Evolutionary conservation across 2,329 filamentous ascomycete genomes (phyloP), one percentile per base, ranked within the genome.

Genomic region (Neoscytalidium dimidiatum): DNA sequence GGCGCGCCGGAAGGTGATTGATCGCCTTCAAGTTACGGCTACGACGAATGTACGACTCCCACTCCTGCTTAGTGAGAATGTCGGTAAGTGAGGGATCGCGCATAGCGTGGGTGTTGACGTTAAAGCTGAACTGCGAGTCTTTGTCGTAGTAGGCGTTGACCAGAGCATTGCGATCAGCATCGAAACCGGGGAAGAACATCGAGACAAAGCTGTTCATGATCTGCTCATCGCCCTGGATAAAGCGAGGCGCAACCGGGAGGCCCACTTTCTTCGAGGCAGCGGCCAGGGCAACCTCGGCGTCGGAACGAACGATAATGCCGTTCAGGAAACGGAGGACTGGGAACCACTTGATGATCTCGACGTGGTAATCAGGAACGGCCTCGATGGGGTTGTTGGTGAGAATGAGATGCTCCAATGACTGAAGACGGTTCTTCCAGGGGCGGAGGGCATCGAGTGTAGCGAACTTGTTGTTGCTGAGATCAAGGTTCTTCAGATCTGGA

Each of bases 381-480:
- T 82, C 79, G 66, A 96, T 86, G 0, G 92, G 92, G 70, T 96
- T 97, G 60, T 87, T 89, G 9, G 85, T 84, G 67, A 97, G 81
- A 67, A 96, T 88, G 2, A 99, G 84, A 61, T 94, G 94, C 73
- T 96, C 88, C 11, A 98, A 84, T 64, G 88, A 82, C 61, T 84
- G 87, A 72, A 98, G 94, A 64, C 91, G 92, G 73, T 88, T 86
- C 66, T 89, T 89, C 93, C 93, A 97, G 33, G 83, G 85, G 61
- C 88, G 85, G 52, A 99, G 78, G 9, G 86, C 85, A 64, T 88
- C 86, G 58, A 92, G 78, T 60, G 86, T 87, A 66, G 84, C 82
- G 71, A 99, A 87, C 44, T 88, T 86, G 78, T 98, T 98, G 73
- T 89, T 87, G 63, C 92, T 95, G 28, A 98, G 85, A 70, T 97